Evolutionary conservation across 2,329 filamentous ascomycete species (phyloP), one percentile per base, ranked within the genome.

Genomic region (Penicillium sp.): DNA sequence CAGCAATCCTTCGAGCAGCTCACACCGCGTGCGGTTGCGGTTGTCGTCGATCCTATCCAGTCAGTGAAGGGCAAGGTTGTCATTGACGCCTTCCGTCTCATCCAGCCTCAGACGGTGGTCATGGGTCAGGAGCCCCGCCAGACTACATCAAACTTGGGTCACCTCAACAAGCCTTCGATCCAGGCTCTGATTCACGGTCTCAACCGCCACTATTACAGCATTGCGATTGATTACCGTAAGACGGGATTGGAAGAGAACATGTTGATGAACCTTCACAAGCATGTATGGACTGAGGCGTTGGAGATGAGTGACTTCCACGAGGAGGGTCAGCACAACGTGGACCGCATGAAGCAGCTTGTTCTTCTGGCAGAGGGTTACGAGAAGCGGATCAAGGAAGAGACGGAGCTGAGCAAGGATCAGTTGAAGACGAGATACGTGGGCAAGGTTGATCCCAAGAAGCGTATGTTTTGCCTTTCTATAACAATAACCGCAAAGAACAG

Each of bases 1-100:
- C 94, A 99, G 75, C 94, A 99, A 78, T 97, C 93, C n/a, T 99
- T 99, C 77, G 94, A 99, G 80, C 94, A 97, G 79, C 86, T 99
- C 59, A 99, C 92, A 8, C 92, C 94, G 36, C 91, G 94, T 73
- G 93, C 94, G 66, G 94, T 99, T 64, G 94, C 94, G 67, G 94
- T 99, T 50, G 94, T 99, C 69, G 92, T 99, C 70, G 94, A 99
- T 72, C 94, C 94, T 42, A 97, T 99, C 71, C 94, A 99, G 78
- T 97, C 94, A 60, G 94, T 99, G 74, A 99, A 99, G 82, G 94
- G 94, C 78, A 99, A 99, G 78, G 94, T 99, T 68, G 94, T 99
- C 68, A 99, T 99, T 68, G 94, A 99, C 74, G 94, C 94, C 55
- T 99, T 99, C 86, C 91, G 94, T 66, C 86, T 97, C 55, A 99